Conservation (phyloP, 2,329 filamentous ascomycete species). For the Rhynchosporium agropyri region DNA sequence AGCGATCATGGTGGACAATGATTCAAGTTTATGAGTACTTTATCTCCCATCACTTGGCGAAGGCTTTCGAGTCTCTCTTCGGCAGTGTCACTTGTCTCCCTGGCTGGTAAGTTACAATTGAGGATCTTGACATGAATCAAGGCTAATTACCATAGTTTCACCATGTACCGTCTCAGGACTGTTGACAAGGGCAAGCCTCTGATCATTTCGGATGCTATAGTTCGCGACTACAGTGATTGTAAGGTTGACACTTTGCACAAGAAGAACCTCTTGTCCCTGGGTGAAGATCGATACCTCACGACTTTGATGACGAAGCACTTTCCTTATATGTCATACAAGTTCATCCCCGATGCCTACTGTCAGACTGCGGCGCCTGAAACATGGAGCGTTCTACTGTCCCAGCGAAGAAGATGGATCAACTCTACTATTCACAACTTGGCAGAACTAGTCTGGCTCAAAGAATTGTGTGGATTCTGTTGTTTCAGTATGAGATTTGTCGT, state of each 20-base stretch:
- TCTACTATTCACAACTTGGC: slow-evolving; percentile 96
- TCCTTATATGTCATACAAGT: slow-evolving; percentile 94
- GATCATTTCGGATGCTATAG: slow-evolving; percentile 87
- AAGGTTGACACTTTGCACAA: slow-evolving; percentile 92
- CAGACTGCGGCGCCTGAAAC: slow-evolving; percentile 92
- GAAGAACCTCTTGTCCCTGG: slow-evolving; percentile 89
- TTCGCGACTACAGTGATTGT: slow-evolving; percentile 85
- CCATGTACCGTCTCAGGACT: slow-evolving; percentile 96
- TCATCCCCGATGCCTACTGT: slow-evolving; percentile 89
- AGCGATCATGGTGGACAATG: slow-evolving; percentile 98
- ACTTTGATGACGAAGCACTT: slow-evolving; percentile 99
- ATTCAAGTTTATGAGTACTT: slow-evolving; percentile 99
- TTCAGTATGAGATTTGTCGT: slow-evolving; percentile 98
- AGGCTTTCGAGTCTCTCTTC: slow-evolving; percentile 97
- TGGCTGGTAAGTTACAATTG: slow-evolving; percentile 75
- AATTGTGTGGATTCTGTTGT: slow-evolving; percentile 98
- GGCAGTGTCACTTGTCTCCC: slow-evolving; percentile 98
- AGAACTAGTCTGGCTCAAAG: slow-evolving; percentile 85
- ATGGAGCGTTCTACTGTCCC: slow-evolving; percentile 93
- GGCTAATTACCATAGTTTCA: slow-evolving; percentile 71
- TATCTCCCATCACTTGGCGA: slow-evolving; percentile 95
- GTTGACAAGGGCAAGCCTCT: slow-evolving; percentile 92
- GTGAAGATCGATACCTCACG: slow-evolving; percentile 95
- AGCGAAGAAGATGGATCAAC: slow-evolving; percentile 99
- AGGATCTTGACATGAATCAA: not conserved